Conservation (phyloP, 805 yeast species). For the Lachancea lanzarotensis region DNA sequence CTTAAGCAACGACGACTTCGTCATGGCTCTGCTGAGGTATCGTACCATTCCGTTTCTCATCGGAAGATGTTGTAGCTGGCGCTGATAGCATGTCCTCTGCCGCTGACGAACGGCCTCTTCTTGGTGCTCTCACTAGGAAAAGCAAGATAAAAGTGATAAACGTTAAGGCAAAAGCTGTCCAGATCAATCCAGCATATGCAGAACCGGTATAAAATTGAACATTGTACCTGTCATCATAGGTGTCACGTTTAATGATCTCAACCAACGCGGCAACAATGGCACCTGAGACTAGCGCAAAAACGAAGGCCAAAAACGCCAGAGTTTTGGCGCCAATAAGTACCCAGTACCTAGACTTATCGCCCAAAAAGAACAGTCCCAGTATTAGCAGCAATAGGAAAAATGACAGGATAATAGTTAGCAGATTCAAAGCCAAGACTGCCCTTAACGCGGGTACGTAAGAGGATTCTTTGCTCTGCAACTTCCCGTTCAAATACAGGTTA, state of each 20-base stretch:
- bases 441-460: constrained; percentile 30
- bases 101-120: background rate
- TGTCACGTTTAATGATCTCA: constrained; percentile 29
- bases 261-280: constrained; percentile 26
- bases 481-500: constrained; percentile 28
- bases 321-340: background rate
- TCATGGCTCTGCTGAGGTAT: background rate
- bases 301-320: constrained; percentile 12
- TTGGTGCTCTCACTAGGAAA: constrained; percentile 1
- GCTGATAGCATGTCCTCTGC: constrained; percentile 1
- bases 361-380: constrained; percentile 6
- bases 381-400: constrained; percentile 18
- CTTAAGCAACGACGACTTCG: background rate
- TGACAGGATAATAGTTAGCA: constrained; percentile 22
- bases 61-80: constrained; percentile 5
- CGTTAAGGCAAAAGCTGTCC: constrained; percentile 28
- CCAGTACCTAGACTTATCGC: background rate
- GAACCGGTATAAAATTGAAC: constrained; percentile 22
- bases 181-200: constrained; percentile 26
- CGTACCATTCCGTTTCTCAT: constrained; percentile 3
- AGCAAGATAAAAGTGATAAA: constrained; percentile 16
- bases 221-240: constrained; percentile 26
- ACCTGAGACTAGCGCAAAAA: constrained; percentile 27
- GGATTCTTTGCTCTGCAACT: constrained; percentile 24
- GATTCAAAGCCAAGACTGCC: constrained; percentile 27